These are phyloP conservation scores for Ganoderma boninense DNA, from an alignment of 1,284 basidiomycete species.

Conservation along the genomic window DNA sequence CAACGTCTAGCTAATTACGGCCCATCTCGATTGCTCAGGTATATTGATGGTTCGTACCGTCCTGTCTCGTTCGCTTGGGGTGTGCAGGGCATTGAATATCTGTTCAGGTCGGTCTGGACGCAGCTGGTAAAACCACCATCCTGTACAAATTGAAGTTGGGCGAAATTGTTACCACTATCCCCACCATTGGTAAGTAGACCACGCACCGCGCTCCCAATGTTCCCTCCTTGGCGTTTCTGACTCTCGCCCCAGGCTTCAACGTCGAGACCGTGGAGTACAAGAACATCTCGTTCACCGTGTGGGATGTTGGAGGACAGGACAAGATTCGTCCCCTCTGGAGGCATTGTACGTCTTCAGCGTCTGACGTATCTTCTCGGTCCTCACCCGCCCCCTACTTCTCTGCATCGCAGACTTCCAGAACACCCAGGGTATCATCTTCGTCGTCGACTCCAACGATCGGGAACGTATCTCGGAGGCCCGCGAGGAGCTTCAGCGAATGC, in stretches of 20 bases:
- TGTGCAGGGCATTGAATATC: constrained; percentile 16
- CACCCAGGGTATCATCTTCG: constrained; percentile 99
- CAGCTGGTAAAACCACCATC: constrained; percentile 98
- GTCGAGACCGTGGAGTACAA: constrained; percentile 96
- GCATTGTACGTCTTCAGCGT: constrained; percentile 79
- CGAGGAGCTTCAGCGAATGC: constrained; percentile 99
- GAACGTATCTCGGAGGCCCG: constrained; percentile 99
- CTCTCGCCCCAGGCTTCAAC: constrained; percentile 81
- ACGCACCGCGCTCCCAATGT: constrained; percentile 1
- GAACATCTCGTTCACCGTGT: constrained; percentile 92
- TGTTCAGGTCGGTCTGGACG: constrained; percentile 91
- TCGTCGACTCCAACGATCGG: constrained; percentile 99
- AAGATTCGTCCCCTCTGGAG: constrained; percentile 96
- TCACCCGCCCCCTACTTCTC: constrained; percentile 10
- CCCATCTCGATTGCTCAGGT: constrained; percentile 50
- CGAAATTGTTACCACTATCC: constrained; percentile 99
- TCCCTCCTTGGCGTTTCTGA: constrained; percentile 11
- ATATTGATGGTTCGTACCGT: constrained; percentile 73
- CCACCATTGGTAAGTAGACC: constrained; percentile 88
- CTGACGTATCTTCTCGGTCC: constrained; percentile 33
- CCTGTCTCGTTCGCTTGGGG: constrained; percentile 3
- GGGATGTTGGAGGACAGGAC: constrained; percentile 91
- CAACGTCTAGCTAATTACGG: constrained; percentile 32
- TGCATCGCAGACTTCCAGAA: constrained; percentile 94
- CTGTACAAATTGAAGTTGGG: constrained; percentile 99